Evolutionary conservation across 495 filamentous ascomycete genomes (phyloP), one percentile per base, ranked within the genome.

Genomic region (Cairneyella variabilis): DNA sequence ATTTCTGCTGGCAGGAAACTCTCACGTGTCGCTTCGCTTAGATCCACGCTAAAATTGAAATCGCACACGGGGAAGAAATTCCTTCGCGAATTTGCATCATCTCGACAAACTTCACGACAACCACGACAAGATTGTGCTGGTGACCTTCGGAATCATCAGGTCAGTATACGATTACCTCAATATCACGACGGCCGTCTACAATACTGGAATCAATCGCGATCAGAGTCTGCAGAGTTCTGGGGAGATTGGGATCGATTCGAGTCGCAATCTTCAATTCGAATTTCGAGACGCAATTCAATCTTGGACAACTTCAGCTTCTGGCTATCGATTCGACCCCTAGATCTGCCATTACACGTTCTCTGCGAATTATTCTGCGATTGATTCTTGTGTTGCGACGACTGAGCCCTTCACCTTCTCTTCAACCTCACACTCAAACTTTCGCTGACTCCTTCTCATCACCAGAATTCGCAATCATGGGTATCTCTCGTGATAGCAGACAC

Each of bases 401-500:
- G 22, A 4, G 27, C 11, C 14, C 22, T 9, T 22, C 12, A 14
- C 28, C 14, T 42, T 38, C 23, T 32, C 27, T 30, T 40, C 14
- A 23, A 12, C 23, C 32, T 34, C 43, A 22, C 17, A n/a, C 20
- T 17, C 23, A 43, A 38, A 20, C 25, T n/a, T 23, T 43, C 50
- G 61, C 61, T 64, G 56, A 64, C 43, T 38, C 47, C 26, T 58
- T 23, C 30, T 46, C 42, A 46, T 42, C 23, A 17, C 30, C 53
- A 64, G 61, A 64, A 64, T 48, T 57, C 76, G 83, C 81, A 81
- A 86, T 81, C 75, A 97, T 97, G 92, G 92, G 92, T 97, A 97
- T 97, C 77, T 96, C 91, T 77, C 88, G 92, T 75, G 92, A 97
- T 77, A 95, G 90, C 67, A 89, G 92, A 79, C 92, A 97, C 84